These are phyloP conservation scores for Coemansia interrupta DNA, from an alignment of 192 early-diverging fungal species.

Conservation along the genomic window DNA sequence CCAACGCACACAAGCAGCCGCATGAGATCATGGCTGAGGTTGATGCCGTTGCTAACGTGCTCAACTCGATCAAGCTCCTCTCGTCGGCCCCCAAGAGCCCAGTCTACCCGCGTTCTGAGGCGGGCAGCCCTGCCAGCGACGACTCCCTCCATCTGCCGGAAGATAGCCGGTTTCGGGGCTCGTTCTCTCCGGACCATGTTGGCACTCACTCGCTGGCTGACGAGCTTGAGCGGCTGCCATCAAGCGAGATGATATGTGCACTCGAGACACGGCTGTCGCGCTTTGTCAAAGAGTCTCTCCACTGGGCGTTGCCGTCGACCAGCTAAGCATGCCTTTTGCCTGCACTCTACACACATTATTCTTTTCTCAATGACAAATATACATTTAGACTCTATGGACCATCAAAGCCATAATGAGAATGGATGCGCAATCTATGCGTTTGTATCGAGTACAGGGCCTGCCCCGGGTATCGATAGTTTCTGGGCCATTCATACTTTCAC, in stretches of 20 bases:
- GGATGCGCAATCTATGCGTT: too few relatives aligned
- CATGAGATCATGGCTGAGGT: constrained; percentile 53
- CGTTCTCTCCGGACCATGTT: constrained; percentile 12
- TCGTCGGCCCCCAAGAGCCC: constrained; percentile 32
- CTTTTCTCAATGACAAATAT: not conserved
- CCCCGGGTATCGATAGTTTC: too few relatives aligned
- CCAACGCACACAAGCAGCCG: constrained; percentile 51
- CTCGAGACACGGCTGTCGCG: constrained; percentile 49
- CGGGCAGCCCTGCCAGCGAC: not conserved
- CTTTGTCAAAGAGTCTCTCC: constrained; percentile 50
- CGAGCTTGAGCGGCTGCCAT: constrained; percentile 46
- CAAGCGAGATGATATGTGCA: constrained; percentile 49
- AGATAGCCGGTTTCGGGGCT: constrained; percentile 21
- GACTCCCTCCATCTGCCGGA: not conserved
- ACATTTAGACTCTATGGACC: not conserved
- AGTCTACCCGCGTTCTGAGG: constrained; percentile 10
- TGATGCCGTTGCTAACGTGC: constrained; percentile 44
- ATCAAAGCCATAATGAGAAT: too few relatives aligned
- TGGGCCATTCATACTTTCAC: too few relatives aligned
- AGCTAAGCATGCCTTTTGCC: not conserved
- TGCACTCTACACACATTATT: not conserved
- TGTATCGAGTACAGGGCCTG: too few relatives aligned
- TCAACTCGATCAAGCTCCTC: constrained; percentile 46
- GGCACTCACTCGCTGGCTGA: constrained; percentile 29
- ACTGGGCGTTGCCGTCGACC: constrained; percentile 50